Evolutionary conservation across 805 yeast genomes (phyloP).

Genomic region (Ogataea polymorpha): DNA sequence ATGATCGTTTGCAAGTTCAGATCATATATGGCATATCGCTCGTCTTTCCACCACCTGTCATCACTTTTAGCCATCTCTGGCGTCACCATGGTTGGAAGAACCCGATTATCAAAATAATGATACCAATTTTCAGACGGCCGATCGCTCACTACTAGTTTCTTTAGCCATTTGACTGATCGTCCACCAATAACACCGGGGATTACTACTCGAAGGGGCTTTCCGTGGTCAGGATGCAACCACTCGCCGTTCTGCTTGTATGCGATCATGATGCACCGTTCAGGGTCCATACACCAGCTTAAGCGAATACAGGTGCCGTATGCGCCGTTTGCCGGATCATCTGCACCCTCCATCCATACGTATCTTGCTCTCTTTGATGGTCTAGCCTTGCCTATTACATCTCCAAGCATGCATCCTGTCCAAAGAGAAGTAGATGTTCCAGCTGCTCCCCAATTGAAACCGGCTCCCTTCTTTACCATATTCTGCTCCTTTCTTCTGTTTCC

Average conservation of each 20-base stretch:
- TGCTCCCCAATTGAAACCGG: slow-evolving; percentile 38
- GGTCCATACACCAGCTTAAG: slow-evolving; percentile 33
- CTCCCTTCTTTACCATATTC: slow-evolving; percentile 33
- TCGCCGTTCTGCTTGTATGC: slow-evolving; percentile 37
- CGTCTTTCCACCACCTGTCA: slow-evolving; percentile 37
- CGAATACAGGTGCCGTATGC: slow-evolving; percentile 34
- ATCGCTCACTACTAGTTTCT: slow-evolving; percentile 28
- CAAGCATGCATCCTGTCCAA: slow-evolving; percentile 35
- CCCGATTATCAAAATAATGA: slow-evolving; percentile 36
- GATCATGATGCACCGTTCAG: slow-evolving; percentile 33
- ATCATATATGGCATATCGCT: slow-evolving; percentile 35
- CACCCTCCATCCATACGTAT: slow-evolving; percentile 36
- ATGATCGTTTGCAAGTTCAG: slow-evolving; percentile 35
- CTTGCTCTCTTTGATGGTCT: slow-evolving; percentile 29
- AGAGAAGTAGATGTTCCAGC: slow-evolving; percentile 34
- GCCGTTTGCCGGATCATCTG: slow-evolving; percentile 33
- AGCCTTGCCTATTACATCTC: slow-evolving; percentile 29
- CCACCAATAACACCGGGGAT: slow-evolving; percentile 41
- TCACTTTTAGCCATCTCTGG: slow-evolving; percentile 33
- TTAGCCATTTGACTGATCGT: slow-evolving; percentile 38
- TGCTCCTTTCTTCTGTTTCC: slow-evolving; percentile 37
- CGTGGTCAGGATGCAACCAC: slow-evolving; percentile 35
- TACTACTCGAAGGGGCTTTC: slow-evolving; percentile 34
- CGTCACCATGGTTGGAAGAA: slow-evolving; percentile 35
- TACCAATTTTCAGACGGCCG: slow-evolving; percentile 36